Evolutionary conservation across 176 grass and related monocot genomes (phyloP), one percentile per base, ranked within the genome.

Genomic region (Ananas comosus): DNA sequence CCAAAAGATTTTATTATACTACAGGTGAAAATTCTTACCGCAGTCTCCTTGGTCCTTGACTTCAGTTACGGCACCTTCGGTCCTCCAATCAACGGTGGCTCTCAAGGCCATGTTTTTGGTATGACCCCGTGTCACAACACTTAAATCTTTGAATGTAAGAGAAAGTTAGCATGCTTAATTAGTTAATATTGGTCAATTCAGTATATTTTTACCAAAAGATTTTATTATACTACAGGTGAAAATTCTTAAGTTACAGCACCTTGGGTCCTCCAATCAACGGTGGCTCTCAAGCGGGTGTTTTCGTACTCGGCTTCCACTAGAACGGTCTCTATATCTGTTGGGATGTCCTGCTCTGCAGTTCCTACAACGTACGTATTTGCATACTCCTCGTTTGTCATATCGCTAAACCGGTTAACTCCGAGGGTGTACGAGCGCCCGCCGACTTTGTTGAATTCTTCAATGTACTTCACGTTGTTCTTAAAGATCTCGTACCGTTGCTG

Each of bases 321-420:
- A 1, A 11, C 1, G 3, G 23, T 21, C 17, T 29, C 48, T 3
- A 69, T 18, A 16, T 72, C 50, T 0, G 52, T 42, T 1, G 65
- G 48, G 1, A 70, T 65, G 1, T 24, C 23, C 23, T 24, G 23
- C 23, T 24, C 23, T 24, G 23, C 23, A 8, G 70, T 65, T 3
- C 66, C 27, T 0, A 56, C 72, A 21, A 74, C 80, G 49, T 74
- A 49, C 48, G 74, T 87, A 29, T 61, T 53, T 10, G 72, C 78
- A 78, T 83, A 87, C 70, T 96, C 91, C 63, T 90, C 68, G n/a
- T 96, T 85, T 23, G 87, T 90, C 70, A 89, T 18, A 50, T 90
- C 87, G 1, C 84, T 70, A 25, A 91, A 87, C 54, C 68, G 13
- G 69, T 73, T 87, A 42, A 91, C 69, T 0, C 72, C 47, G 29